Conservation (phyloP, 345 rosid genomes). For the Carallia pectinifolia region DNA sequence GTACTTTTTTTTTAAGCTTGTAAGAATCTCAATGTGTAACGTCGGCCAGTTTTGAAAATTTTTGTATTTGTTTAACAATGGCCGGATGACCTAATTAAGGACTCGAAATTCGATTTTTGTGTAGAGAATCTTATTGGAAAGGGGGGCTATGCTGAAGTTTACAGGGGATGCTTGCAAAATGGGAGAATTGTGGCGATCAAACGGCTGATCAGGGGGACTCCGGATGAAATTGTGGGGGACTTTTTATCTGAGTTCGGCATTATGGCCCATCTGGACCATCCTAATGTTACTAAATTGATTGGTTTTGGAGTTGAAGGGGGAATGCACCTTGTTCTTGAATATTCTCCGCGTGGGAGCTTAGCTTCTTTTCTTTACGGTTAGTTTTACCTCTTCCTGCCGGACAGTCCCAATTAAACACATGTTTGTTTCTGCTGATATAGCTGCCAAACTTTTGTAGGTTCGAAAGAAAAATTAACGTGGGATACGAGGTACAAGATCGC, state of each 20-base stretch:
- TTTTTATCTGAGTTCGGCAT: slow-evolving; percentile 86
- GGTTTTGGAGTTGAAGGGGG: slow-evolving; percentile 95
- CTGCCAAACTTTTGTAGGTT: slow-evolving; percentile 32
- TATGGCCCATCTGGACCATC: slow-evolving; percentile 95
- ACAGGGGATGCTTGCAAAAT: slow-evolving; percentile 54
- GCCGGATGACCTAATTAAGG: not conserved
- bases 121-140: slow-evolving; percentile 83
- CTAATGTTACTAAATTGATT: slow-evolving; percentile 71
- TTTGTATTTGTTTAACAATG: not conserved
- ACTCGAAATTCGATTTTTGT: not conserved
- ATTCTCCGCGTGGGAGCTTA: slow-evolving; percentile 87
- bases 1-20: not conserved
- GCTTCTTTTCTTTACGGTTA: slow-evolving; percentile 81
- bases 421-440: not conserved
- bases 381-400: not conserved
- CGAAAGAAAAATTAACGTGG: slow-evolving; percentile 60
- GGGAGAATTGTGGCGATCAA: slow-evolving; percentile 75
- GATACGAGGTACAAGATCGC: slow-evolving; percentile 60
- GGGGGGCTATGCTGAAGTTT: slow-evolving; percentile 96
- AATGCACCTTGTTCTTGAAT: slow-evolving; percentile 86
- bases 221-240: slow-evolving; percentile 63
- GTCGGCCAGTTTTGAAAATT: not conserved
- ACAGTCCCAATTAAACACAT: too few relatives aligned
- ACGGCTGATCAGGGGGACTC: slow-evolving; percentile 58
- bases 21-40: not conserved